Percentiles rank a stretch among this genome's conserved stretches.
These are phyloP conservation scores for Mucor saturninus DNA, from an alignment of 371 early-diverging fungal species.

Conservation along the genomic window DNA sequence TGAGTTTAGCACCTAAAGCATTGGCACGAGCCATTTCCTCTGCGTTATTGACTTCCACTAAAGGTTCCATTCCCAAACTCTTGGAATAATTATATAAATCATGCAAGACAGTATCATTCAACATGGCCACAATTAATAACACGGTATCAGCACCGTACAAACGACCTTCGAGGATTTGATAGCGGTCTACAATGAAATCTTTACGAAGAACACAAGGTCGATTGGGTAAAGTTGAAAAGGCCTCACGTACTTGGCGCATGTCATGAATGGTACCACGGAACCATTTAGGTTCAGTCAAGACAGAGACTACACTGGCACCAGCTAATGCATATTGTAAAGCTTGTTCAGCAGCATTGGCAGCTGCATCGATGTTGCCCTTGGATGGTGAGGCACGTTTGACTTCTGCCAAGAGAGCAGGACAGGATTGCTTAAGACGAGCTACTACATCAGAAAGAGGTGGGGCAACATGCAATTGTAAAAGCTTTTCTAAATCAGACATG, in stretches of 20 bases:
- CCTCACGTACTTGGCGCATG: conserved; percentile 81
- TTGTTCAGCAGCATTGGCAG: conserved; percentile 85
- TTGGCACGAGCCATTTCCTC: conserved; percentile 90
- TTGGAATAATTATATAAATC: conserved; percentile 77
- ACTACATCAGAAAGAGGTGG: conserved; percentile 82
- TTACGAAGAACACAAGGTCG: conserved; percentile 95
- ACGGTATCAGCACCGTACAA: conserved; percentile 93
- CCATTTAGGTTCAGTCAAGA: conserved; percentile 97
- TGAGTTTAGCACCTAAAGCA: conserved; percentile 80
- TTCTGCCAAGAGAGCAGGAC: conserved; percentile 88
- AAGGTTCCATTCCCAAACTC: conserved; percentile 92
- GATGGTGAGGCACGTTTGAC: conserved; percentile 97
- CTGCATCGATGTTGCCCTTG: conserved; percentile 87
- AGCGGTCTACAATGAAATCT: conserved; percentile 96
- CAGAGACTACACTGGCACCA: conserved; percentile 93
- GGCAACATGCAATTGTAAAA: conserved; percentile 74
- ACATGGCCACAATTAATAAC: conserved; percentile 95
- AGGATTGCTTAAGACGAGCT: conserved; percentile 62
- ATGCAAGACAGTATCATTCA: conserved; percentile 68
- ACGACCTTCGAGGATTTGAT: conserved; percentile 93
- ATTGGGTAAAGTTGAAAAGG: conserved; percentile 66
- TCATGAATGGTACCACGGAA: conserved; percentile 94
- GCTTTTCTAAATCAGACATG: conserved; percentile 66
- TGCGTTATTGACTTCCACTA: conserved; percentile 94
- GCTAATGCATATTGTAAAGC: conserved; percentile 85